Conservation (phyloP, 305 asterid genomes). For the Andrographis paniculata region DNA sequence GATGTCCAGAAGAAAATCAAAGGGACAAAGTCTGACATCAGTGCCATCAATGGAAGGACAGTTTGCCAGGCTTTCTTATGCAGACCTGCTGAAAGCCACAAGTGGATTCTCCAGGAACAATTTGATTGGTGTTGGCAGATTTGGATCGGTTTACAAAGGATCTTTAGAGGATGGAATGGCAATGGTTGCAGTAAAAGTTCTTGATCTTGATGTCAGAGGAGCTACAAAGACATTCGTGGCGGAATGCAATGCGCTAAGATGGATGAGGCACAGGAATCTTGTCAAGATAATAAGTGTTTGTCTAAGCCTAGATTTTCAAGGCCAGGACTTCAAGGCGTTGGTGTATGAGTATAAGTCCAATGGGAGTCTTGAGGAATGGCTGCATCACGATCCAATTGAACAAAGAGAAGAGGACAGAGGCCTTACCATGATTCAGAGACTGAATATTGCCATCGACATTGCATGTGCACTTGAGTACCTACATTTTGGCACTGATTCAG, state of each 20-base stretch:
- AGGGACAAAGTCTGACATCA: neutral
- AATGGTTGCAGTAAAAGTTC: slow-evolving; percentile 21
- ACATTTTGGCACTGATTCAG: slow-evolving; percentile 17
- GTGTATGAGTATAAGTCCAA: slow-evolving; percentile 15
- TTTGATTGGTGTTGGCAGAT: slow-evolving; percentile 18
- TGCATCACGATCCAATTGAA: slow-evolving; percentile 4
- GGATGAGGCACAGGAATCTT: slow-evolving; percentile 18
- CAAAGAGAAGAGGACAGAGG: neutral
- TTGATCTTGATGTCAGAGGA: slow-evolving; percentile 16
- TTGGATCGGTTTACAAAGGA: slow-evolving; percentile 21
- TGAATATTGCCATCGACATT: slow-evolving; percentile 18
- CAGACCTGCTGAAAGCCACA: slow-evolving; percentile 18
- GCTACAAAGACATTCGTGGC: slow-evolving; percentile 18
- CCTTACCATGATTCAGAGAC: slow-evolving; percentile 11
- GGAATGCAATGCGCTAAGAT: slow-evolving; percentile 18
- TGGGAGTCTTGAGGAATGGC: slow-evolving; percentile 12
- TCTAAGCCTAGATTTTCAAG: slow-evolving; percentile 14
- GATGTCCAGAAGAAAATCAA: slow-evolving; percentile 1
- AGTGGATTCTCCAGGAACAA: slow-evolving; percentile 15
- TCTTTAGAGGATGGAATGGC: slow-evolving; percentile 4
- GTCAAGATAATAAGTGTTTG: slow-evolving; percentile 18
- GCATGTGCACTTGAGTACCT: slow-evolving; percentile 22
- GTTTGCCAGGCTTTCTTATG: slow-evolving; percentile 18
- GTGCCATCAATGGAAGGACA: slow-evolving; percentile 5
- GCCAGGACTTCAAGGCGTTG: slow-evolving; percentile 19